Percentiles rank a stretch among this genome's conserved stretches.
These are phyloP conservation scores for Suhomyces chickasaworum DNA, from an alignment of 1,139 yeast species.

Conservation along the genomic window DNA sequence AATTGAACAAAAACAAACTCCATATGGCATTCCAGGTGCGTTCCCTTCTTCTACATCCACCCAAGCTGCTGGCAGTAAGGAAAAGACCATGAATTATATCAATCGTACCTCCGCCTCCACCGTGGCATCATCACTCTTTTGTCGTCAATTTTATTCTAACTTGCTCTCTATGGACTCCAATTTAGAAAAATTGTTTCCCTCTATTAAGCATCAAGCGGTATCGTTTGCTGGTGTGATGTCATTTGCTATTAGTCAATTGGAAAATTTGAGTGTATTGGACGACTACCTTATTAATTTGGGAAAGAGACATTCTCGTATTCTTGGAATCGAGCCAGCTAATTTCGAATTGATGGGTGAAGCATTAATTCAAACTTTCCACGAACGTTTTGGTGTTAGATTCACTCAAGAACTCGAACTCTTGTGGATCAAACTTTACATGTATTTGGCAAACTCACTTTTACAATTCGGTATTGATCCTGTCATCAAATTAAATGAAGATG, in stretches of 20 bases:
- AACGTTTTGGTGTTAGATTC: constrained; percentile 55
- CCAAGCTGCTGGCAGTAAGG: constrained; percentile 17
- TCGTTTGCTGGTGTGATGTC: constrained; percentile 80
- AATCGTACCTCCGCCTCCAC: constrained; percentile 25
- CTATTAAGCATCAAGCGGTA: constrained; percentile 69
- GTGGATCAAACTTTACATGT: constrained; percentile 69
- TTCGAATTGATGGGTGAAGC: constrained; percentile 83
- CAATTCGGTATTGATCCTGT: constrained; percentile 69
- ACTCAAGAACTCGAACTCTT: constrained; percentile 58
- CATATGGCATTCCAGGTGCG: constrained; percentile 36
- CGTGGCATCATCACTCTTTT: constrained; percentile 53
- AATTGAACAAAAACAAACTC: constrained; percentile 19
- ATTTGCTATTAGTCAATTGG: constrained; percentile 55
- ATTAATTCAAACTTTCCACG: constrained; percentile 69
- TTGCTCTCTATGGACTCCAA: constrained; percentile 54
- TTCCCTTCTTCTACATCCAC: constrained; percentile 20
- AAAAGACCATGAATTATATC: constrained; percentile 17
- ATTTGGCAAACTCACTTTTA: constrained; percentile 64
- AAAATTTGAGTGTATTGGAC: constrained; percentile 47
- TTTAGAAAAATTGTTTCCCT: constrained; percentile 61
- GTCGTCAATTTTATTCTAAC: constrained; percentile 65
- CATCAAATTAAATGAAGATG: constrained; percentile 23
- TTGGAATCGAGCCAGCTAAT: constrained; percentile 72
- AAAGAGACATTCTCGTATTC: constrained; percentile 71
- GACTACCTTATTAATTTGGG: constrained; percentile 66